A percentile compares a stretch with the other conserved stretches of the same genome.
phyloP scores from a whole-genome alignment of 139 green algal genomes.

The Auxenochlorella pyrenoidosa region DNA sequence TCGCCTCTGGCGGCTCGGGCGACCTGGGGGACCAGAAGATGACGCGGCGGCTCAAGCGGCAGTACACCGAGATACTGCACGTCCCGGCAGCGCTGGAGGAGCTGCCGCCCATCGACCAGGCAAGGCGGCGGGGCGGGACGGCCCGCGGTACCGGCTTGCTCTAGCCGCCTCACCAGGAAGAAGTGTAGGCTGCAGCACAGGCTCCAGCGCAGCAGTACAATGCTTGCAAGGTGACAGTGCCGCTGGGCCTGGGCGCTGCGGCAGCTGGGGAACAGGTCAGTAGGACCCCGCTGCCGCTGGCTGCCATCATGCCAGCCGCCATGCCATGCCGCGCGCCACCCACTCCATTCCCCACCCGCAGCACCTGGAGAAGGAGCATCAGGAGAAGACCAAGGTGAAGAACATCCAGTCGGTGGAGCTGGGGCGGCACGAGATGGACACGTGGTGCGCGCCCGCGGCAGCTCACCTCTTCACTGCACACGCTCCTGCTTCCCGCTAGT shows the following conservation, averaged over 20 bases:
- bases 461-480: not conserved
- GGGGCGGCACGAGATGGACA: constrained; percentile 70
- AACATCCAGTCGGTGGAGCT: constrained; percentile 69
- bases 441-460: constrained; percentile 31
- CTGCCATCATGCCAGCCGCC: too few relatives aligned
- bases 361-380: constrained; percentile 75
- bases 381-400: constrained; percentile 83
- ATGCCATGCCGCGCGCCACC: too few relatives aligned
- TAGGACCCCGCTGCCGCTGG: too few relatives aligned
- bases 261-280: not conserved
- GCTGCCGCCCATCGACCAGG: constrained; percentile 49
- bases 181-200: too few relatives aligned
- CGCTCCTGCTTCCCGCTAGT: not conserved
- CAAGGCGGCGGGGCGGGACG: not conserved
- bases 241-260: too few relatives aligned
- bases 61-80: constrained; percentile 82
- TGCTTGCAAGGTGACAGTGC: too few relatives aligned
- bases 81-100: constrained; percentile 55
- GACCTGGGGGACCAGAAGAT: constrained; percentile 73
- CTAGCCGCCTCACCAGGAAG: too few relatives aligned
- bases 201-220: too few relatives aligned
- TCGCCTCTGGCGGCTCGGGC: constrained; percentile 11
- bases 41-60: constrained; percentile 83
- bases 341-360: constrained; percentile 40
- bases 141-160: too few relatives aligned